These are phyloP conservation scores for Rubroshorea leprosula DNA, from an alignment of 345 rosid species.

Conservation along the genomic window DNA sequence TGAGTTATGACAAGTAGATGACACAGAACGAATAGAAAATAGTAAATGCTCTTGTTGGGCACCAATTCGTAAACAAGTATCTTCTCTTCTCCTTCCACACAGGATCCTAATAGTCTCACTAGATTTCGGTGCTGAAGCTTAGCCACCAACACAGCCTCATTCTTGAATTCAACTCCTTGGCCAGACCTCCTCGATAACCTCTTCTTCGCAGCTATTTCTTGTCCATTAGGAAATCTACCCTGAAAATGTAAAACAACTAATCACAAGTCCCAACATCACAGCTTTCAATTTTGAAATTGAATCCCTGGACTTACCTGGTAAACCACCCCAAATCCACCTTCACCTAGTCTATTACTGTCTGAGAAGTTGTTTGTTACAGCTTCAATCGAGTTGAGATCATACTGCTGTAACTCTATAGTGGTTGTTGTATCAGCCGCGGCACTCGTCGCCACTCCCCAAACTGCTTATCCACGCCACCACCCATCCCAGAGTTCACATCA, in stretches of 20 bases:
- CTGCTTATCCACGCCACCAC: too few relatives aligned
- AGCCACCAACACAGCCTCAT: constrained; percentile 23
- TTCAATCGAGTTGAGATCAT: constrained; percentile 13
- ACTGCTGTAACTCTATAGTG: constrained; percentile 11
- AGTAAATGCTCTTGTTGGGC: constrained; percentile 21
- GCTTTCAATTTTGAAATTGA: neutral
- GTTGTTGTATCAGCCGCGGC: constrained; percentile 2
- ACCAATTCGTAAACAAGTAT: constrained; percentile 24
- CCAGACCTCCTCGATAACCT: constrained; percentile 17
- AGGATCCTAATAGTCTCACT: neutral
- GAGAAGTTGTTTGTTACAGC: constrained; percentile 20
- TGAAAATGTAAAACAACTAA: neutral
- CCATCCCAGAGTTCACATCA: too few relatives aligned
- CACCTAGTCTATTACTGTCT: constrained; percentile 24
- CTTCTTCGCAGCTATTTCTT: constrained; percentile 22
- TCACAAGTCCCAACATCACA: neutral
- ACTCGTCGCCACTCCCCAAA: too few relatives aligned
- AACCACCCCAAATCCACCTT: constrained; percentile 39
- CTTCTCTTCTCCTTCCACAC: constrained; percentile 23
- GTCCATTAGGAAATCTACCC: constrained; percentile 18
- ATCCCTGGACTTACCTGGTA: constrained; percentile 17
- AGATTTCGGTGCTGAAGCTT: constrained; percentile 29
- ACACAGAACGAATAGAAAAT: constrained; percentile 15
- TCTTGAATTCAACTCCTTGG: constrained; percentile 25
- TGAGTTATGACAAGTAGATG: too few relatives aligned